These are phyloP conservation scores for Schwanniomyces etchellsii DNA, from an alignment of 1,139 yeast genomes.

Conservation along the genomic window DNA sequence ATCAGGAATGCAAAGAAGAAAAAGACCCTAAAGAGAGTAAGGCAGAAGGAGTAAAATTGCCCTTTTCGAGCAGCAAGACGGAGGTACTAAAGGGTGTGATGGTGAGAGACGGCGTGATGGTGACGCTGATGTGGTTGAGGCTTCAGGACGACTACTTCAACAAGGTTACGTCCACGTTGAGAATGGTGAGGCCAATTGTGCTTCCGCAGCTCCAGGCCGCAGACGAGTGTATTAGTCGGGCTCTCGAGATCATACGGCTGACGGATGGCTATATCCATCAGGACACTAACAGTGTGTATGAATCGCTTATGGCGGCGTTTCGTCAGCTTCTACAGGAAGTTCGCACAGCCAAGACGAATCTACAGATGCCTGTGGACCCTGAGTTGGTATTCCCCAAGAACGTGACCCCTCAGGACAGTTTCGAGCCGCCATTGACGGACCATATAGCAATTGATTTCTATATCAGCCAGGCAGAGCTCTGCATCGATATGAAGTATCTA, in stretches of 20 bases:
- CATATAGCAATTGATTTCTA: constrained; percentile 35
- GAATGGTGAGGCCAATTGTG: constrained; percentile 24
- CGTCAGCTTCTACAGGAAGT: constrained; percentile 22
- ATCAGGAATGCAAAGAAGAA: no score
- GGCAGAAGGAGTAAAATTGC: constrained; percentile 25
- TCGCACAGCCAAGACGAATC: constrained; percentile 26
- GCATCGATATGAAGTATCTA: constrained; percentile 37
- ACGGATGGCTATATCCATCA: constrained; percentile 8
- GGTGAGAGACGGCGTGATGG: constrained; percentile 36
- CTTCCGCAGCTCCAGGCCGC: constrained; percentile 30
- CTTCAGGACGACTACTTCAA: constrained; percentile 29
- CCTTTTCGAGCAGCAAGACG: constrained; percentile 33
- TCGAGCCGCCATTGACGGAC: constrained; percentile 30
- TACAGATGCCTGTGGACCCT: constrained; percentile 42
- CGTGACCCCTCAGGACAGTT: constrained; percentile 18
- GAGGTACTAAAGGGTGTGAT: constrained; percentile 38
- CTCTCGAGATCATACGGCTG: constrained; percentile 21
- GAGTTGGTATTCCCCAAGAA: constrained; percentile 35
- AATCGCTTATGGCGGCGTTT: constrained; percentile 19
- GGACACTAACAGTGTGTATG: constrained; percentile 12
- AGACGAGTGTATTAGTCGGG: constrained; percentile 25
- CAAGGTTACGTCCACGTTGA: constrained; percentile 20
- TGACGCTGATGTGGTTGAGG: constrained; percentile 25
- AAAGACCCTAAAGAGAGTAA: constrained; percentile 30
- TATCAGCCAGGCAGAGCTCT: constrained; percentile 40